Evolutionary conservation across 2,329 filamentous ascomycete genomes (phyloP).

Genomic region (Xylaria sp.): DNA sequence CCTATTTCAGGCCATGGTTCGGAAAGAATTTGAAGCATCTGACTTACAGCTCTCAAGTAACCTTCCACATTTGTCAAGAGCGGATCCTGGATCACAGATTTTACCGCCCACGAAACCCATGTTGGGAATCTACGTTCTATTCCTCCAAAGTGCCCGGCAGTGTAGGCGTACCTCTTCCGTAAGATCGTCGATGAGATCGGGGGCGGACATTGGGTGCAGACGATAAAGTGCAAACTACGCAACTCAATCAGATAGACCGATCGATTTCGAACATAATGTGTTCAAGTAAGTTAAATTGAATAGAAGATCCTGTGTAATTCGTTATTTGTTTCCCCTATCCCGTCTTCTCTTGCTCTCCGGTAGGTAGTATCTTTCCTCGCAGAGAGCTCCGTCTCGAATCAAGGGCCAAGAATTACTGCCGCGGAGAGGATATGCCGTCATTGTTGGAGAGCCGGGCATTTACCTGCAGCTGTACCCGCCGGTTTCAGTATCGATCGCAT

Average conservation of each 20-base stretch:
- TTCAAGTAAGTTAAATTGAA: neutral
- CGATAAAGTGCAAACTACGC: conserved; percentile 4
- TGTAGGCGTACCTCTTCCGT: neutral
- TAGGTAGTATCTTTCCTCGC: neutral
- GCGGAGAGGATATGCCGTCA: conserved; percentile 32
- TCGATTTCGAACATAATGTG: conserved; percentile 5
- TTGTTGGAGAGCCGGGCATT: conserved; percentile 23
- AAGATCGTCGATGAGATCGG: no score
- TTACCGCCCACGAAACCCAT: neutral
- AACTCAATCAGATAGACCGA: neutral
- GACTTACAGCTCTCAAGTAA: neutral
- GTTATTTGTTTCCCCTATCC: neutral
- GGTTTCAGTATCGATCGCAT: conserved; percentile 21
- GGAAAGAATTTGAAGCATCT: neutral
- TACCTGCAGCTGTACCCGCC: conserved; percentile 19
- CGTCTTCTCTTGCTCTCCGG: neutral
- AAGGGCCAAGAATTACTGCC: conserved; percentile 21
- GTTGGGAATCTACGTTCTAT: neutral
- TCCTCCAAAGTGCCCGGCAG: neutral
- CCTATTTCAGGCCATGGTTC: conserved; percentile 3
- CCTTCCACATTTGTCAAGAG: neutral
- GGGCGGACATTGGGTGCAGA: no score
- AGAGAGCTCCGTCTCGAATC: conserved; percentile 10
- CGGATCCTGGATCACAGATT: neutral
- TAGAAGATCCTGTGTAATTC: neutral